Conservation (phyloP, 768 basidiomycete genomes). For the Stropharia rugosoannulata region DNA sequence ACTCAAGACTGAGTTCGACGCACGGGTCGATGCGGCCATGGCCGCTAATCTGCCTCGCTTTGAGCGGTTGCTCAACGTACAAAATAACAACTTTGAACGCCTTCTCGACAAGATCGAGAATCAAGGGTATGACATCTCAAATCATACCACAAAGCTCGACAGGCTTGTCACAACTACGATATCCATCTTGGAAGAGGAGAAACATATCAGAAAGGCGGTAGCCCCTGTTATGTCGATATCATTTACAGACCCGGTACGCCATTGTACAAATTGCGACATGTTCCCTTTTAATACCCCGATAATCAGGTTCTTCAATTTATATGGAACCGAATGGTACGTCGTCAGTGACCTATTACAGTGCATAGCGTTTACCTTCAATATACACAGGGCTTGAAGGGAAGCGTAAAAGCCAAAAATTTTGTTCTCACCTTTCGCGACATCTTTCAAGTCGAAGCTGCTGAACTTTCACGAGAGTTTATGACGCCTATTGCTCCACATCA, state of each 20-base stretch:
- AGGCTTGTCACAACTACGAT: slow-evolving; percentile 8
- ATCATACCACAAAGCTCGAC: slow-evolving; percentile 6
- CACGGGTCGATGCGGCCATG: slow-evolving; percentile 7
- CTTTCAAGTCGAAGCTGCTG: background rate
- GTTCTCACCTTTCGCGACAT: slow-evolving; percentile 14
- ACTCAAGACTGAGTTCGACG: background rate
- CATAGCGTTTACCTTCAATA: background rate
- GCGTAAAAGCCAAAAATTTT: slow-evolving; percentile 15
- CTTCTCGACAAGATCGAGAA: slow-evolving; percentile 4
- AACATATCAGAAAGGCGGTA: slow-evolving; percentile 7
- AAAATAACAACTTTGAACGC: slow-evolving; percentile 12
- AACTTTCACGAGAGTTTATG: background rate
- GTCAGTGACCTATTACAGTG: background rate
- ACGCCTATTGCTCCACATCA: background rate
- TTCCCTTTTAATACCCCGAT: background rate
- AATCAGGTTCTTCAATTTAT: slow-evolving; percentile 10
- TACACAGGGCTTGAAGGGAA: background rate
- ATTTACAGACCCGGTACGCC: slow-evolving; percentile 11
- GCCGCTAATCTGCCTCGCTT: slow-evolving; percentile 5
- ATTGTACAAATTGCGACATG: background rate
- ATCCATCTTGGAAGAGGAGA: slow-evolving; percentile 12
- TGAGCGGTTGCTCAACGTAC: slow-evolving; percentile 9
- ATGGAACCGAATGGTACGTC: slow-evolving; percentile 13
- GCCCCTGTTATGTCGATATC: background rate
- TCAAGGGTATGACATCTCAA: slow-evolving; percentile 1